Base-by-base conservation (phyloP, 1,284 basidiomycete species). In the Macrocystidia cucumis region DNA sequence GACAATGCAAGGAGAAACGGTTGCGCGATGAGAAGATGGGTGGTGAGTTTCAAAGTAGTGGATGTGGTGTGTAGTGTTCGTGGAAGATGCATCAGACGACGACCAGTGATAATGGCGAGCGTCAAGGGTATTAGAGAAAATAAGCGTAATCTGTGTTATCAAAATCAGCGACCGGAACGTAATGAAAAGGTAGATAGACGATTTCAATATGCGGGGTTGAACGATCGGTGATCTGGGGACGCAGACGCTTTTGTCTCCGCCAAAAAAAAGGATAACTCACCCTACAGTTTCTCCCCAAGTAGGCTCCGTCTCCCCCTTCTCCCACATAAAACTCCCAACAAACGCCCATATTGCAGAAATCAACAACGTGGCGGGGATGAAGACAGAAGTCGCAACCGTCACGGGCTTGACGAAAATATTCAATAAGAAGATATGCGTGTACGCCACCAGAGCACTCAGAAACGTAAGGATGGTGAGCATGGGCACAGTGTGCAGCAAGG, bases 271-370 rank as follows among this genome's bases (percentile, higher is more conserved):
- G 32, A 32, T 23, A 11, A 65, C 79, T 59, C 58, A 73, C 78
- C 90, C 91, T 49, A 86, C 77, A 41, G 78, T 85, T 58, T 85
- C 84, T 43, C 86, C 87, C 69, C 79, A 84, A 7, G 82, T 82
- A 19, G 78, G 77, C 40, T 75, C 78, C 19, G 65, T 62, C 38
- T 76, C 70, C 9, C 67, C 74, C n/a, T n/a, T n/a, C 42, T 84
- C 78, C 66, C 83, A 84, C 68, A 91, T 86, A 49, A 95, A 95
- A 51, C 88, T 91, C 19, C 88, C 91, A 5, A 83, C 72, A 48
- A 95, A 88, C 1, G 89, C 88, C 83, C 89, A 92, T 37, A 90
- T 59, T 11, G 89, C 80, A 33, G 84, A 89, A 29, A 91, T 64
- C 47, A 88, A 75, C 19, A 95, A 66, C 0, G 84, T 83, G 28